Base-by-base conservation (phyloP, 2,329 filamentous ascomycete species). In the Venturia pyrina region DNA sequence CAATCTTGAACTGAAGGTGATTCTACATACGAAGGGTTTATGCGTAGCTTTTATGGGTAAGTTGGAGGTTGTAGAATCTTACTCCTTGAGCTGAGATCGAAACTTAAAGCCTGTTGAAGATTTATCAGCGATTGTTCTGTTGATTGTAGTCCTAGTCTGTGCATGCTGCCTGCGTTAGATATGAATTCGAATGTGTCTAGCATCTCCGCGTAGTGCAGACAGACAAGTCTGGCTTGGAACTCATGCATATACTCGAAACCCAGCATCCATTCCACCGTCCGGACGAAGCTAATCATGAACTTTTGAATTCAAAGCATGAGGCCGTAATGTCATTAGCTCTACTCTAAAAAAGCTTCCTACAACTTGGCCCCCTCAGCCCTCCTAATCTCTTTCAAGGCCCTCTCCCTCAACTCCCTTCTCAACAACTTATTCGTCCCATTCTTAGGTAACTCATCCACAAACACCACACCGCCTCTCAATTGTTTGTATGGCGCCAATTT, bases 401-500 rank as follows among this genome's bases (percentile, higher is more conserved):
- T 67, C 41, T 71, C 72, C 64, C 70, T 74, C 68, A 75, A 65
- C 43, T 70, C 68, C 32, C 70, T 70, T 68, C 71, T 74, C 69
- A 75, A 66, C 48, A 75, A 72, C 70, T 76, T 76, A 15, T 74
- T 73, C 28, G 69, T 70, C 10, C 73, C 69, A 59, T 71, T 73
- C 67, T 73, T 74, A 32, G 72, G 74, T 62, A 75, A 72, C 17
- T 64, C 67, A 32, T 74, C 70, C 15, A 76, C 66, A 62, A 73
- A 75, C 32, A 66, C 68, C 2, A 75, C 69, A 0, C 73, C 73
- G 7, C 74, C 73, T 1, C 68, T 69, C 44, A 75, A 62, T 63
- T 72, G 72, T 70, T 79, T 79, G 69, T 78, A 78, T 19, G 71
- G 71, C 11, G 76, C 75, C 60, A 79, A 65, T 46, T 68, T 69